Percentiles rank a stretch among this genome's conserved stretches.
These are phyloP conservation scores for Raffaelea albimanens DNA, from an alignment of 2,329 filamentous ascomycete genomes.

Conservation along the genomic window DNA sequence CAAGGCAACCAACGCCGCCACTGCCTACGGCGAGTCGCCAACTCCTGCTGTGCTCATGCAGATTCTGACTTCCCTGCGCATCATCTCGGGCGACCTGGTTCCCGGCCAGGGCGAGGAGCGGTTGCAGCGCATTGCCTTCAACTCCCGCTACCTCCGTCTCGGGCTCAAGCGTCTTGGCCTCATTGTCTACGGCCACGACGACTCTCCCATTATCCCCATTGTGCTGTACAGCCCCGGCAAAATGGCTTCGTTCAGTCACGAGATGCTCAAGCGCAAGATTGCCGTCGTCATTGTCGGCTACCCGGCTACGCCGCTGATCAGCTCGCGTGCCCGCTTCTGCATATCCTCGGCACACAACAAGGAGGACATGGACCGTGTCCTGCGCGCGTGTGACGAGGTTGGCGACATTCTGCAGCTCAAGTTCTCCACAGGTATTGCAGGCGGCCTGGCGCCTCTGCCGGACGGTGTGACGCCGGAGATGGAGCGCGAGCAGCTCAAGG, in stretches of 20 bases:
- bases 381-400: slow-evolving; percentile 85
- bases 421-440: slow-evolving; percentile 92
- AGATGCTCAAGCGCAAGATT: slow-evolving; percentile 97
- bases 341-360: slow-evolving; percentile 95
- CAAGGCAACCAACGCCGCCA: slow-evolving; percentile 73
- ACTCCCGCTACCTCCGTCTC: slow-evolving; percentile 94
- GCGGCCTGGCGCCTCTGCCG: slow-evolving; percentile 68
- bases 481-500: slow-evolving; percentile 57
- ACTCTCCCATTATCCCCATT: slow-evolving; percentile 92
- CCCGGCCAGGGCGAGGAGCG: slow-evolving; percentile 94
- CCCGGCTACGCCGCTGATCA: slow-evolving; percentile 89
- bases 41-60: slow-evolving; percentile 83
- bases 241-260: slow-evolving; percentile 95
- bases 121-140: slow-evolving; percentile 92
- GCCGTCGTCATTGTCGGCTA: slow-evolving; percentile 96
- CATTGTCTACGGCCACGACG: slow-evolving; percentile 95
- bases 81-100: slow-evolving; percentile 79
- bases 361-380: slow-evolving; percentile 85
- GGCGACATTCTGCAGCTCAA: slow-evolving; percentile 89
- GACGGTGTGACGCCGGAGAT: slow-evolving; percentile 63
- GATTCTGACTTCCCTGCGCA: slow-evolving; percentile 74
- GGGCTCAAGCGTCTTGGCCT: slow-evolving; percentile 93
- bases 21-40: slow-evolving; percentile 78
- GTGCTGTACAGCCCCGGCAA: slow-evolving; percentile 98
- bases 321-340: slow-evolving; percentile 90